Evolutionary conservation across 2,329 filamentous ascomycete genomes (phyloP).

Genomic region (Dactylellina cionopaga): DNA sequence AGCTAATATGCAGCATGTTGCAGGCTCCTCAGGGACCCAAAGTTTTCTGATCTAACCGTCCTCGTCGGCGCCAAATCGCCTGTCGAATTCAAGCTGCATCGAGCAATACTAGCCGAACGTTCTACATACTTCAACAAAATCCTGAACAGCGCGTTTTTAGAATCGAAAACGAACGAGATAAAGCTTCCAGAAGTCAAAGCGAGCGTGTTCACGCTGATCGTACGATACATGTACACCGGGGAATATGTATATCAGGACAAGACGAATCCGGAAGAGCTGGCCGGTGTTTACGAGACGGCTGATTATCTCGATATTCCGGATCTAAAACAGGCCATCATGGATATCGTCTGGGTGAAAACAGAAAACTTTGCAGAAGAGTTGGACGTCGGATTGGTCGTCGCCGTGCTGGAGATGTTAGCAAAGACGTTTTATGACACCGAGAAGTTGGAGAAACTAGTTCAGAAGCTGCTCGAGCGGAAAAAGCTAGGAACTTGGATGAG

Average conservation of each 20-base stretch:
- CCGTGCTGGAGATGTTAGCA: conserved; percentile 20
- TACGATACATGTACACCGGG: conserved; percentile 17
- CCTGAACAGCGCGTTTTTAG: conserved; percentile 18
- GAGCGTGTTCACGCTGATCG: conserved; percentile 4
- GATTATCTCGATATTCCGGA: conserved; percentile 30
- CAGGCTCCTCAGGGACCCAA: conserved; percentile 18
- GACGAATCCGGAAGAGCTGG: neutral
- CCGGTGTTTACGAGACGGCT: conserved; percentile 15
- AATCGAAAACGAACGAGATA: conserved; percentile 3
- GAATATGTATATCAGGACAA: conserved; percentile 16
- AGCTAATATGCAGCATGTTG: neutral
- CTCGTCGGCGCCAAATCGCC: conserved; percentile 3
- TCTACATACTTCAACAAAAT: conserved; percentile 54
- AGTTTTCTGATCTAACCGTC: conserved; percentile 31
- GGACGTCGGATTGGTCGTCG: conserved; percentile 11
- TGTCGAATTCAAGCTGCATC: conserved; percentile 52
- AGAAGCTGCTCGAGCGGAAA: conserved; percentile 18
- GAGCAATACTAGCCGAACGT: conserved; percentile 47
- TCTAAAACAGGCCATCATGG: conserved; percentile 8
- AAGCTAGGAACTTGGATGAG: conserved; percentile 19
- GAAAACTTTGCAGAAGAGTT: conserved; percentile 14
- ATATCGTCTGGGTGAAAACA: neutral
- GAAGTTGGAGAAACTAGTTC: conserved; percentile 15
- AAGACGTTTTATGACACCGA: neutral
- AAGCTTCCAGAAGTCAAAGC: conserved; percentile 16